Percentiles rank a stretch among this genome's conserved stretches.
phyloP scores from a whole-genome alignment of 345 rosid genomes.

The Pistacia integerrima region DNA sequence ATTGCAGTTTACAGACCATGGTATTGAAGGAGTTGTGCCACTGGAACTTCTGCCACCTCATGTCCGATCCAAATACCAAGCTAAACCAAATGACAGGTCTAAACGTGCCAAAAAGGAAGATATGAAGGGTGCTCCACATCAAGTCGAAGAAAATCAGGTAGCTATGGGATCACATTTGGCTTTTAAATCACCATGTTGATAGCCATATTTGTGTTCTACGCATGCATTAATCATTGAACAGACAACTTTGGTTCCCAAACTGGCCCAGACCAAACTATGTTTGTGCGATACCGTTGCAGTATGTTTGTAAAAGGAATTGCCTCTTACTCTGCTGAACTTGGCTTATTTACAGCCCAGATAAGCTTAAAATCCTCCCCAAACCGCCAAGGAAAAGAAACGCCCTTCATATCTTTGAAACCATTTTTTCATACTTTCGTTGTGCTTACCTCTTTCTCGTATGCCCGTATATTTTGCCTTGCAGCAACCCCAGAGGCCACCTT shows the following conservation, averaged over 20 bases:
- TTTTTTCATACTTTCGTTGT: no score
- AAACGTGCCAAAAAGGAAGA: conserved; percentile 95
- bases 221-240: no score
- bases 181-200: not conserved
- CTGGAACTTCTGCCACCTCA: conserved; percentile 77
- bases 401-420: no score
- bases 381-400: not conserved
- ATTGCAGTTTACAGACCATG: conserved; percentile 88
- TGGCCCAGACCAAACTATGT: no score
- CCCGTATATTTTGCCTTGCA: no score
- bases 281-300: no score
- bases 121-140: conserved; percentile 51
- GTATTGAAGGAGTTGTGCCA: conserved; percentile 97
- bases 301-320: no score
- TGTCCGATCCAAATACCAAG: conserved; percentile 80
- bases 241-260: no score
- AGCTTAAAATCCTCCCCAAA: not conserved
- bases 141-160: conserved; percentile 74
- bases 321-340: not conserved
- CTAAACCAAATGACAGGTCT: conserved; percentile 80
- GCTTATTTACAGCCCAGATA: not conserved
- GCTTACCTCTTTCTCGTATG: no score
- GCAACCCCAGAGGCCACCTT: no score
- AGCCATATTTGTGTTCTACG: no score
- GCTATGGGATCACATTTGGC: not conserved